Evolutionary conservation across 225 moss, liverwort and hornwort genomes (phyloP), one percentile per base, ranked within the genome.

Genomic region (Pleurozium schreberi): DNA sequence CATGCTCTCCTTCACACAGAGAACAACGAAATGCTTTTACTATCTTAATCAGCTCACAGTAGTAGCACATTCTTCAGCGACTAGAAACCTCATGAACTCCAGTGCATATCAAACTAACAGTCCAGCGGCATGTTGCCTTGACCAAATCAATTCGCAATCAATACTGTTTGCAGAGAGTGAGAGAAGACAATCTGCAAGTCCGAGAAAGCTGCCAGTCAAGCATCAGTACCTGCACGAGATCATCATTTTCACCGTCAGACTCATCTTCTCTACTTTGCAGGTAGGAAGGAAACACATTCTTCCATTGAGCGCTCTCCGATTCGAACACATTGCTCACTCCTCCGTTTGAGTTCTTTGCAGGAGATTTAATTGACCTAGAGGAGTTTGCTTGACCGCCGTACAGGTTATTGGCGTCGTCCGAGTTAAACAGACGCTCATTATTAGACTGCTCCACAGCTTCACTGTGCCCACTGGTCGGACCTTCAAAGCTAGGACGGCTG

Each of bases 231-330:
- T 93, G 91, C 80, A 87, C 91, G 87, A 90, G 93, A 73, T 94
- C 95, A 66, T 93, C 92, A 65, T 94, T 93, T 71, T 94, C 94
- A 87, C 91, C 93, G 86, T 93, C 95, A 68, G 94, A 95, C 59
- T 97, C 96, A 57, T 96, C 94, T 78, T 92, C 92, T 91, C 92
- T 95, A 90, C 98, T 97, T 91, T 97, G 98, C 92, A 98, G 93
- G 90, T 98, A 98, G 25, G 97, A 90, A 73, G 98, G 98, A 87
- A 98, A 98, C 26, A 98, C 95, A 86, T 98, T 97, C 91, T 90
- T 93, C 98, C 98, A 98, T 85, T 93, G 92, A 64, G 92, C 88
- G 66, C 87, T 92, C 71, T 95, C 94, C 84, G 75, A 75, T 45
- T 93, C 92, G 73, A 91, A 88, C 34, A 91, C 89, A 64, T 88